These are phyloP conservation scores for Fusarium marasasianum DNA, from an alignment of 2,329 filamentous ascomycete genomes.

Conservation along the genomic window DNA sequence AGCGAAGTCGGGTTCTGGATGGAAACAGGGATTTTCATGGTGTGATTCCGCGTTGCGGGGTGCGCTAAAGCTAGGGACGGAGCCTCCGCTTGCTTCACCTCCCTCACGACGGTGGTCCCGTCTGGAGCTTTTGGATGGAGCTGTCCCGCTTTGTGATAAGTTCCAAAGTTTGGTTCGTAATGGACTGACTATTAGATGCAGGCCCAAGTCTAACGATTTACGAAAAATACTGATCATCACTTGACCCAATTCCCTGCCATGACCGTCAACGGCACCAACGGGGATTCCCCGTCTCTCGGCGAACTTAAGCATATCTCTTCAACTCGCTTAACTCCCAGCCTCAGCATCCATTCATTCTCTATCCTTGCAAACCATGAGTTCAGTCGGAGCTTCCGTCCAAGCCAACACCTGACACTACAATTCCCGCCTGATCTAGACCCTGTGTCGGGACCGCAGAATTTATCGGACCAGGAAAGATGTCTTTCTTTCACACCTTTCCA, in stretches of 20 bases:
- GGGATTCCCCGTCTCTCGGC: neutral
- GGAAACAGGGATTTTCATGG: neutral
- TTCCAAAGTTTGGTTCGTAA: neutral
- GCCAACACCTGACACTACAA: slow-evolving; percentile 7
- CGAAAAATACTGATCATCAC: neutral
- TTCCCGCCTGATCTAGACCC: slow-evolving; percentile 15
- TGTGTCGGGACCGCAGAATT: slow-evolving; percentile 7
- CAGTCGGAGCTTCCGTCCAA: neutral
- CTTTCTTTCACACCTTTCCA: slow-evolving; percentile 16
- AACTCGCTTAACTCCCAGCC: slow-evolving; percentile 6
- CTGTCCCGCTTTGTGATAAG: neutral
- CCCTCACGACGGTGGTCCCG: slow-evolving; percentile 1
- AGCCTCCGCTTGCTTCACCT: slow-evolving; percentile 1
- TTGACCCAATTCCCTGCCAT: neutral
- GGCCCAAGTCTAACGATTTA: neutral
- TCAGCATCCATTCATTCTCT: slow-evolving; percentile 4
- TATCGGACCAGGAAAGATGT: neutral
- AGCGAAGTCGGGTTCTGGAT: neutral
- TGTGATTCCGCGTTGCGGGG: slow-evolving; percentile 6
- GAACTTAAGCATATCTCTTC: slow-evolving; percentile 7
- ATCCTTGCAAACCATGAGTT: neutral
- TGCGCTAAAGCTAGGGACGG: neutral
- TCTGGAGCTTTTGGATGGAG: neutral
- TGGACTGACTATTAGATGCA: slow-evolving; percentile 2
- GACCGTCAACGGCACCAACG: neutral